Evolutionary conservation across 805 yeast genomes (phyloP), one percentile per base, ranked within the genome.

Genomic region (Saitoella complicata): DNA sequence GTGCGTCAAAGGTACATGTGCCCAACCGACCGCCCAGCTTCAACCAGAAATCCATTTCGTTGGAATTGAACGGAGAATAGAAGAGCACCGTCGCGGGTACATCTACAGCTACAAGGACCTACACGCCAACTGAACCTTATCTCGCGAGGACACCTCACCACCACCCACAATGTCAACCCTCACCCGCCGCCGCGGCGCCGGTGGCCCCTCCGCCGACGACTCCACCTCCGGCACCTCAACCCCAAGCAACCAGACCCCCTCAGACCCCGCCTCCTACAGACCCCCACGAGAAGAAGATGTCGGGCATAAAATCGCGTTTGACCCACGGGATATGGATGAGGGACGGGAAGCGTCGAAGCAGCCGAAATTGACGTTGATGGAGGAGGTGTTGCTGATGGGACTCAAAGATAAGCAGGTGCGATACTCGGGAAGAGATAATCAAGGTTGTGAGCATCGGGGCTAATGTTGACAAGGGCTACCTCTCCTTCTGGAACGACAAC

Each of bases 401-500:
- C 71, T 91, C 52, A 87, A 88, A 58, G 97, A 91, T 63, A 81
- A 82, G 55, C 97, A 91, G 63, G 52, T 49, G 29, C 6, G 49
- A 38, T 10, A 13, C 11, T 10, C 13, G 39, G 11, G 8, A n/a
- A 13, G 39, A 37, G 39, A 37, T 29, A 2, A 21, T 21, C 21
- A 21, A 21, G 21, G 21, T 21, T 21, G 4, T 21, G 21, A 21
- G 21, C 21, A 21, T 21, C 4, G 21, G 29, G 30, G 30, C 42
- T 40, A 8, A 40, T 12, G 21, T 21, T 33, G 9, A 11, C 5
- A 31, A 51, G 53, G 98, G 98, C 8, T 86, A 88, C 61, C 69
- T 91, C 39, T 85, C 95, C 31, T 91, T 91, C 64, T 91, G 98
- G 98, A 91, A 91, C 60, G 98, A 91, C 63, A 87, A 85, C 63